Evolutionary conservation across 1,284 basidiomycete species (phyloP), one percentile per base, ranked within the genome.

Genomic region (Boletus sp.): DNA sequence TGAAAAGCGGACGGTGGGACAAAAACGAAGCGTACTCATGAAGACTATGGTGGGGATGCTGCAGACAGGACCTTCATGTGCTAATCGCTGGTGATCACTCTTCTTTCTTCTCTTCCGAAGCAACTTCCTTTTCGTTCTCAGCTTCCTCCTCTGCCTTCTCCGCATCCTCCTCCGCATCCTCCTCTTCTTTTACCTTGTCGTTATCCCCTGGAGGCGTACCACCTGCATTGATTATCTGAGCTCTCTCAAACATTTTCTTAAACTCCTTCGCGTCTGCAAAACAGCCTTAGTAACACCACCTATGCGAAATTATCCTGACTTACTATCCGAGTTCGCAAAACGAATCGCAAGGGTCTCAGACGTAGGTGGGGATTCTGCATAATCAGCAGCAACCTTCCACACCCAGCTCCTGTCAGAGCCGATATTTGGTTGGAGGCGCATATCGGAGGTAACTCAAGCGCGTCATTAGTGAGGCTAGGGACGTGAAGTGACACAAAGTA

Each of bases 341-440:
- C 97, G 91, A 73, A 99, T 98, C 50, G 97, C 97, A 56, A 99
- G 86, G 22, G 96, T 98, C 79, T 98, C 96, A 24, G 94, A 77
- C 45, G 89, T 90, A 22, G 96, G 85, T 57, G 92, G 93, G 59
- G 84, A 84, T 73, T 98, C 96, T 53, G 96, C 87, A 72, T 93
- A 94, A 76, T 99, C 97, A 46, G 96, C 97, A 55, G 88, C 84
- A 55, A 97, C 96, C 77, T 98, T 96, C 90, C 91, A 99, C 42
- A 99, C 97, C 97, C 97, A 99, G 68, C 94, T 97, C 75, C 97
- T 88, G 81, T 99, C 97, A 55, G 96, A 98, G 51, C 96, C 97
- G 70, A 99, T 94, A 79, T 99, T 99, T 68, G 96, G 94, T 72
- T 96, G 92, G 64, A 99, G 88, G 70, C 83, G 88, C 93, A 99